Evolutionary conservation across 129 eudicot genomes (phyloP).

Genomic region (Flaveria ramosissima): DNA sequence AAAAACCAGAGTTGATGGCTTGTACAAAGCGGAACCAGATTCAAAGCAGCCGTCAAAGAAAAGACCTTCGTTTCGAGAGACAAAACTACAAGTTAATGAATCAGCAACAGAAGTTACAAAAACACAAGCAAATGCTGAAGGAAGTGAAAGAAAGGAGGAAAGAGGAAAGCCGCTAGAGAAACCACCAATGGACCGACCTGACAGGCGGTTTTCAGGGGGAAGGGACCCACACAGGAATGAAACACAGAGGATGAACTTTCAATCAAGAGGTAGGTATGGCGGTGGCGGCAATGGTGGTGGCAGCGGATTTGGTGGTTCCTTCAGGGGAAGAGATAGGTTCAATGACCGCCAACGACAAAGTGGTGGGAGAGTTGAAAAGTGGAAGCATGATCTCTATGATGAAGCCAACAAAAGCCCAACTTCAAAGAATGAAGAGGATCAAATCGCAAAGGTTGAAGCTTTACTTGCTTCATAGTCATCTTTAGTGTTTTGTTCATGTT

Average conservation of each 20-base stretch:
- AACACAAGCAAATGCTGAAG: conserved; percentile 32
- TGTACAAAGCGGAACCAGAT: conserved; percentile 42
- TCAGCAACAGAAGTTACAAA: conserved; percentile 35
- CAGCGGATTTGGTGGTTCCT: conserved; percentile 40
- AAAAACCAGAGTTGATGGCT: conserved; percentile 53
- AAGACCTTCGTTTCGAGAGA: conserved; percentile 76
- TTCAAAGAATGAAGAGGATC: conserved; percentile 83
- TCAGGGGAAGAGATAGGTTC: conserved; percentile 55
- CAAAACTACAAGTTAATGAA: conserved; percentile 54
- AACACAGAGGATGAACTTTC: conserved; percentile 42
- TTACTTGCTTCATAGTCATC: conserved; percentile 55
- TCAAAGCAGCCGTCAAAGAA: conserved; percentile 44
- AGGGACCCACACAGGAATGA: conserved; percentile 42
- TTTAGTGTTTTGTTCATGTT: conserved; percentile 20
- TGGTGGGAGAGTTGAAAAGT: conserved; percentile 69
- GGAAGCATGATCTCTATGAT: conserved; percentile 93
- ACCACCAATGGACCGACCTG: conserved; percentile 35
- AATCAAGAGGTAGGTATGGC: conserved; percentile 47
- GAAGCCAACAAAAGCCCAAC: conserved; percentile 77
- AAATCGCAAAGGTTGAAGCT: conserved; percentile 92
- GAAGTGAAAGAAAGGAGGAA: conserved; percentile 48
- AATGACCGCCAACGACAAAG: conserved; percentile 47
- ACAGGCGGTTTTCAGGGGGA: conserved; percentile 42
- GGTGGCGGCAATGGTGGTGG: conserved; percentile 38
- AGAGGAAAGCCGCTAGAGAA: conserved; percentile 43